Conservation (phyloP, 768 basidiomycete genomes). For the Favolaschia claudopus region DNA sequence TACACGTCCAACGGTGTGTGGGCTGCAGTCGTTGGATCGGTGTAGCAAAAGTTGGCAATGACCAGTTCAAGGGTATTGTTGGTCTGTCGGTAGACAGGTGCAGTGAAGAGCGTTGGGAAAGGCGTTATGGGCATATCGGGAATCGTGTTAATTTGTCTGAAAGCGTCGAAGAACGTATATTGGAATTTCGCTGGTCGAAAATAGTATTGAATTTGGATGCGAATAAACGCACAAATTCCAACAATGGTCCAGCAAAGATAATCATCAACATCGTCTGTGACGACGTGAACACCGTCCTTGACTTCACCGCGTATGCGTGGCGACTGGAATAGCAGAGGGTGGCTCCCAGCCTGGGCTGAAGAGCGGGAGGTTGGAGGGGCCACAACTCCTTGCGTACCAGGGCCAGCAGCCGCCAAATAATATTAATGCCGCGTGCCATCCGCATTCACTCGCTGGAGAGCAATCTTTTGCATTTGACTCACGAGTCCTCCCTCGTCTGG, state of each 20-base stretch:
- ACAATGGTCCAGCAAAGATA: constrained; percentile 97
- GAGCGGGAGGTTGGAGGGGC: constrained; percentile 78
- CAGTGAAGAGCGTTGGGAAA: constrained; percentile 85
- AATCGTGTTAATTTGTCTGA: constrained; percentile 79
- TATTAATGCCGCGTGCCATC: constrained; percentile 89
- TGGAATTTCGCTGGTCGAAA: constrained; percentile 81
- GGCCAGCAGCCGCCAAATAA: constrained; percentile 86
- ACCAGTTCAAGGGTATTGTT: constrained; percentile 83
- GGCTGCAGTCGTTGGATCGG: constrained; percentile 67
- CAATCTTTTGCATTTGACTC: constrained; percentile 97
- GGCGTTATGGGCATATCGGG: constrained; percentile 87
- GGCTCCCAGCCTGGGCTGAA: constrained; percentile 79
- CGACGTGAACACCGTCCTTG: constrained; percentile 75
- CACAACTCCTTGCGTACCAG: constrained; percentile 73
- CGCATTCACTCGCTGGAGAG: constrained; percentile 81
- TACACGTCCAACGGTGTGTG: constrained; percentile 87
- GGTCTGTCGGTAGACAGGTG: constrained; percentile 75
- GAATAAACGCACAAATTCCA: constrained; percentile 78
- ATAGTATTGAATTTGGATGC: constrained; percentile 7
- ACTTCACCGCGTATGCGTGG: constrained; percentile 85
- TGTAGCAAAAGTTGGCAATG: constrained; percentile 88
- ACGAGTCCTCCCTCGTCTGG: constrained; percentile 91
- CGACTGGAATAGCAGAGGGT: constrained; percentile 79
- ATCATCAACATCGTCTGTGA: constrained; percentile 92
- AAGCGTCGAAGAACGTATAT: constrained; percentile 93